Percentiles rank a stretch among this genome's conserved stretches.
Conservation (phyloP, 2,329 filamentous ascomycete genomes). For the Talaromyces funiculosus region DNA sequence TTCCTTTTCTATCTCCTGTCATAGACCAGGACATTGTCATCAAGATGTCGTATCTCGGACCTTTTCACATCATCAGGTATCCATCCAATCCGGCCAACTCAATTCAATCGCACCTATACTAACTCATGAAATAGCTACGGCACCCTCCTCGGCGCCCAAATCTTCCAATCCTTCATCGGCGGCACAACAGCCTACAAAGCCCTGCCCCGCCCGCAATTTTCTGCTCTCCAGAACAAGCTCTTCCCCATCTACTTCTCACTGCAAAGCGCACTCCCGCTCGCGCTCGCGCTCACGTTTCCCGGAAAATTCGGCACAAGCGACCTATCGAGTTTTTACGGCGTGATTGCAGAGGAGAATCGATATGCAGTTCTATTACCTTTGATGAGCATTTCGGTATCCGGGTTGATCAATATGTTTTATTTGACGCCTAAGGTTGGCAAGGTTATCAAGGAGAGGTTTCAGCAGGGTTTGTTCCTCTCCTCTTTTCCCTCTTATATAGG, state of each 20-base stretch:
- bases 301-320: slow-evolving; percentile 39
- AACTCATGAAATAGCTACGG: slow-evolving; percentile 60
- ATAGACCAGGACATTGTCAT: background rate
- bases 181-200: slow-evolving; percentile 70
- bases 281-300: slow-evolving; percentile 76
- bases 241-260: slow-evolving; percentile 81
- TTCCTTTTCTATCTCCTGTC: background rate
- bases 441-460: slow-evolving; percentile 68
- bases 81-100: too few relatives aligned
- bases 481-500: background rate
- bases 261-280: slow-evolving; percentile 67
- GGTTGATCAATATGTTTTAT: slow-evolving; percentile 63
- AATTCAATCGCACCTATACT: background rate
- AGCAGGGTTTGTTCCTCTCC: slow-evolving; percentile 59
- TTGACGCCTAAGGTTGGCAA: slow-evolving; percentile 70
- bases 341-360: slow-evolving; percentile 57
- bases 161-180: slow-evolving; percentile 74
- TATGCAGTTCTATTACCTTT: slow-evolving; percentile 64
- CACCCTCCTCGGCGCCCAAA: slow-evolving; percentile 75
- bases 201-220: slow-evolving; percentile 75
- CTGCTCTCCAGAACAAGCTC: slow-evolving; percentile 68
- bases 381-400: slow-evolving; percentile 62
- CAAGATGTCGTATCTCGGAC: slow-evolving; percentile 13
- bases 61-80: slow-evolving; percentile 19
- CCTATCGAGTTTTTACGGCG: slow-evolving; percentile 47